phyloP scores from a whole-genome alignment of 441 rosid species.

The Pelargonium cotyledonis region DNA sequence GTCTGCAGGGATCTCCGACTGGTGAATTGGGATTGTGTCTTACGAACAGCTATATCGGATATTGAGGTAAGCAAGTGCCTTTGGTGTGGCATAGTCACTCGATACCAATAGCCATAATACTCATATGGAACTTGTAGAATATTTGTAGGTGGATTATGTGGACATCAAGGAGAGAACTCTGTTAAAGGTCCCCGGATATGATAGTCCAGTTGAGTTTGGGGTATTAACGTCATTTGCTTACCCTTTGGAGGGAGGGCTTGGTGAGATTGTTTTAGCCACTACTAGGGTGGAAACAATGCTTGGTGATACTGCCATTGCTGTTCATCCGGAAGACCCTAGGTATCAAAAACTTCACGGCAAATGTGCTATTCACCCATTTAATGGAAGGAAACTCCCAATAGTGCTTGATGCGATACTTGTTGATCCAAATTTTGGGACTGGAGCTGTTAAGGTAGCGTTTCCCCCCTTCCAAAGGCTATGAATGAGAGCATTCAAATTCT shows the following conservation, averaged over 20 bases:
- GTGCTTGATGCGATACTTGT: constrained; percentile 77
- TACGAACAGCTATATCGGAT: constrained; percentile 85
- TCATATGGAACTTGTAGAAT: constrained; percentile 21
- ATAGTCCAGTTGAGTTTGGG: constrained; percentile 81
- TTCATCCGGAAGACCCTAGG: constrained; percentile 82
- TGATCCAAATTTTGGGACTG: constrained; percentile 92
- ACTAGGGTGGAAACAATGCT: constrained; percentile 98
- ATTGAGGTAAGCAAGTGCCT: constrained; percentile 54
- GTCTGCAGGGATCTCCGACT: constrained; percentile 67
- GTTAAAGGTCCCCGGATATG: constrained; percentile 71
- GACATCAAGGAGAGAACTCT: constrained; percentile 67
- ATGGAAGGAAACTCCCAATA: constrained; percentile 78
- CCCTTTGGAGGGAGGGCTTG: constrained; percentile 69
- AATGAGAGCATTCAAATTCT: not conserved
- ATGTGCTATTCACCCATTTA: constrained; percentile 83
- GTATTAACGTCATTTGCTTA: constrained; percentile 87
- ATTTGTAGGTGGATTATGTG: constrained; percentile 61
- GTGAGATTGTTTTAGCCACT: constrained; percentile 94
- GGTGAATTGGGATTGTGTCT: constrained; percentile 86
- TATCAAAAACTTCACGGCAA: constrained; percentile 82
- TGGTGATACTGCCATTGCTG: constrained; percentile 91
- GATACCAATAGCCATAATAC: constrained; percentile 10
- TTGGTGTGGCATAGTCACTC: constrained; percentile 12
- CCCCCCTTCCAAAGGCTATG: not conserved
- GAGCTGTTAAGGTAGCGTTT: constrained; percentile 77